Percentiles rank a stretch among this genome's conserved stretches.
Conservation (phyloP, 768 basidiomycete genomes). For the Kwoniella botswanensis region DNA sequence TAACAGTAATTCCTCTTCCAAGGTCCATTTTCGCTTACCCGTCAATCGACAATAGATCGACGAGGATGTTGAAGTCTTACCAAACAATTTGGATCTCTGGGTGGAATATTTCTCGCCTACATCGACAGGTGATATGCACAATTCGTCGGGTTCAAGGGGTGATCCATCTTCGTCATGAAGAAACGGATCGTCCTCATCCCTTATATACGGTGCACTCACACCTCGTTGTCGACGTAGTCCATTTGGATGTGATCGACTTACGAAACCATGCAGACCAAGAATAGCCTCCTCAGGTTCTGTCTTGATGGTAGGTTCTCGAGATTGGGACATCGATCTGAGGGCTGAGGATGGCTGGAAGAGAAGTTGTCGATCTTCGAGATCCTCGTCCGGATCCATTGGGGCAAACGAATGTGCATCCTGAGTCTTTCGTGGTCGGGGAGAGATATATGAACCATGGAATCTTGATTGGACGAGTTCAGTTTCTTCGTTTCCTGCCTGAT, state of each 20-base stretch:
- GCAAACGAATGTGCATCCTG: slow-evolving; percentile 26
- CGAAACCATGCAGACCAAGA: slow-evolving; percentile 6
- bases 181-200: slow-evolving; percentile 31
- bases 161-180: slow-evolving; percentile 38
- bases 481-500: not conserved
- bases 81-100: slow-evolving; percentile 30
- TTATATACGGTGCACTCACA: not conserved
- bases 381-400: slow-evolving; percentile 28
- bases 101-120: not conserved
- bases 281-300: not conserved
- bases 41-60: slow-evolving; percentile 31
- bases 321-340: not conserved
- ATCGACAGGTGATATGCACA: slow-evolving; percentile 26
- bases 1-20: slow-evolving; percentile 40
- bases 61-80: slow-evolving; percentile 22
- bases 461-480: slow-evolving; percentile 1
- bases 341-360: slow-evolving; percentile 8
- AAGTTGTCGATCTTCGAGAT: slow-evolving; percentile 36
- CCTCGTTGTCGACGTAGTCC: not conserved
- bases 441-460: slow-evolving; percentile 17
- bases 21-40: slow-evolving; percentile 40
- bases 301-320: not conserved
- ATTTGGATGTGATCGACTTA: not conserved
- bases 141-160: slow-evolving; percentile 27
- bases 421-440: slow-evolving; percentile 14